These are phyloP conservation scores for Colletotrichum sp. DNA, from an alignment of 2,329 filamentous ascomycete species.

Conservation along the genomic window DNA sequence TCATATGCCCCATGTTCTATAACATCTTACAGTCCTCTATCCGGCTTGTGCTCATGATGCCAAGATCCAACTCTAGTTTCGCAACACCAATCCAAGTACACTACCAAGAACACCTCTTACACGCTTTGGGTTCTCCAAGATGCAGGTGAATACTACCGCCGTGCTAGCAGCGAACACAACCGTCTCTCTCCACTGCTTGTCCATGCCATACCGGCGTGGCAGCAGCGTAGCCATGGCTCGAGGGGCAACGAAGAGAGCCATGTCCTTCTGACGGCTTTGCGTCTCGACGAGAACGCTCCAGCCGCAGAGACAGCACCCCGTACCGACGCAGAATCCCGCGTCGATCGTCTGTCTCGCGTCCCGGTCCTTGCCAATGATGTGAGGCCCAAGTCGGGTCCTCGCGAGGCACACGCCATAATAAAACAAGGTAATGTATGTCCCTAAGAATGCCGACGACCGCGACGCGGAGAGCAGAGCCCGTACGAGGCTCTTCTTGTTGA, in stretches of 20 bases:
- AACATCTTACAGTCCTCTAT: background rate
- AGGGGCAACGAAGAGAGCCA: conserved; percentile 82
- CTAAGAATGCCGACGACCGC: conserved; percentile 79
- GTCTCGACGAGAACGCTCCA: conserved; percentile 82
- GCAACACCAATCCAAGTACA: conserved; percentile 58
- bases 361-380: conserved; percentile 60
- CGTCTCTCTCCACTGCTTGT: conserved; percentile 72
- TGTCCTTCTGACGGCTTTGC: conserved; percentile 69
- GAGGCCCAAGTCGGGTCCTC: conserved; percentile 76
- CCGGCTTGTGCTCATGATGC: background rate
- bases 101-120: conserved; percentile 74
- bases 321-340: conserved; percentile 70
- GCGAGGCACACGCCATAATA: conserved; percentile 86
- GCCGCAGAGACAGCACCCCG: conserved; percentile 77
- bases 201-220: conserved; percentile 68
- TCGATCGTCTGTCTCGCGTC: conserved; percentile 58
- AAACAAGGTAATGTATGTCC: conserved; percentile 77
- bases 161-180: conserved; percentile 70
- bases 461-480: conserved; percentile 63
- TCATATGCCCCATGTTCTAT: background rate
- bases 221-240: conserved; percentile 77
- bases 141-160: conserved; percentile 72
- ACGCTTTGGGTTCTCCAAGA: conserved; percentile 63
- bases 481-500: conserved; percentile 46
- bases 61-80: conserved; percentile 26